Conservation (phyloP, 495 filamentous ascomycete species). For the Echria macrotheca region DNA sequence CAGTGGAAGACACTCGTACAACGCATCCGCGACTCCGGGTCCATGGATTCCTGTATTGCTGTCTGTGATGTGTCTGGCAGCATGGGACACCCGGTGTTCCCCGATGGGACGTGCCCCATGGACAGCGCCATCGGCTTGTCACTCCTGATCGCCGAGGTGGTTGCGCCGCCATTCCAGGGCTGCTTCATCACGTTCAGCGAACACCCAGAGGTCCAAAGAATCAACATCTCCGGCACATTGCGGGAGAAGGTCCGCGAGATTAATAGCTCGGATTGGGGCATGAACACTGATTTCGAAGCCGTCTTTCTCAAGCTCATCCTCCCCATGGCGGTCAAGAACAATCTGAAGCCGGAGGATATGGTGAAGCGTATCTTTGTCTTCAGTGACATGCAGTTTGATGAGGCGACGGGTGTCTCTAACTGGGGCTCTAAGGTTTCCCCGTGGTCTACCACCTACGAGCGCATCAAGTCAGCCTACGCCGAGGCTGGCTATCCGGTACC, state of each 20-base stretch:
- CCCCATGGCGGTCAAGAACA: constrained; percentile 36
- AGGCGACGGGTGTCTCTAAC: constrained; percentile 9
- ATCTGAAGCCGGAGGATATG: constrained; percentile 39
- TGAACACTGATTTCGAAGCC: constrained; percentile 40
- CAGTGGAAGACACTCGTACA: constrained; percentile 47
- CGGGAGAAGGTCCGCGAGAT: constrained; percentile 27
- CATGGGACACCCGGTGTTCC: constrained; percentile 32
- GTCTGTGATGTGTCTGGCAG: constrained; percentile 43
- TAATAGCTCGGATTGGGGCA: constrained; percentile 20
- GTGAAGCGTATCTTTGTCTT: constrained; percentile 47
- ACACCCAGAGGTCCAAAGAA: constrained; percentile 22
- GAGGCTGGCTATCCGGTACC: constrained; percentile 44
- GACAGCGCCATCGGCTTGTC: constrained; percentile 42
- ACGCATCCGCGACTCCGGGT: constrained; percentile 41
- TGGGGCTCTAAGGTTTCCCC: neutral
- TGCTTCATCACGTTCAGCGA: constrained; percentile 41
- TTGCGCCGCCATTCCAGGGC: constrained; percentile 39
- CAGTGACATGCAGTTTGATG: constrained; percentile 45
- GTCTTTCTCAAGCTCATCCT: constrained; percentile 42
- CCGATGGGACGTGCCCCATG: constrained; percentile 39
- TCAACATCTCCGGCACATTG: constrained; percentile 29
- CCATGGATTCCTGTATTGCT: constrained; percentile 36
- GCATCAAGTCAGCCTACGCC: constrained; percentile 32
- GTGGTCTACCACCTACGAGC: constrained; percentile 35
- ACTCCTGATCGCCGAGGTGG: constrained; percentile 40